Conservation (phyloP, 192 early-diverging fungal species). For the Coemansia brasiliensis region DNA sequence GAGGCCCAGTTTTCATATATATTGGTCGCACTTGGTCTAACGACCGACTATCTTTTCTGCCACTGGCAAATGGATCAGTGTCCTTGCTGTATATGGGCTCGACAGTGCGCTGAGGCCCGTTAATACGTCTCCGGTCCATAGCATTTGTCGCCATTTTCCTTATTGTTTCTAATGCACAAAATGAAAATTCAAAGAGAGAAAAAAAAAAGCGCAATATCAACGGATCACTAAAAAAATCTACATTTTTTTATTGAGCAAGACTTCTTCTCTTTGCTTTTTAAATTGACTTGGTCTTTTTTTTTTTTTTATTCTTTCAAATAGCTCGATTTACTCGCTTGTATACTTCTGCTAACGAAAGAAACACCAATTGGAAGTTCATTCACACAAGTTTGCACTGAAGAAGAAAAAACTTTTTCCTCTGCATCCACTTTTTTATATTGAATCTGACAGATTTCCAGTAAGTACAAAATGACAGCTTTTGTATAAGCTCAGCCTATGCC, state of each 20-base stretch:
- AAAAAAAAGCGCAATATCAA: not conserved
- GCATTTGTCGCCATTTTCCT: constrained; percentile 34
- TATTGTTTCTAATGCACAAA: not conserved
- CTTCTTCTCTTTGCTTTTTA: not conserved
- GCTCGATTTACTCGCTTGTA: too few relatives aligned
- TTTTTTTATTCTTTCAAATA: too few relatives aligned
- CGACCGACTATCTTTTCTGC: constrained; percentile 29
- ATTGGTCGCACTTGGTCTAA: constrained; percentile 46
- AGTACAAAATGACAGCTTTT: too few relatives aligned
- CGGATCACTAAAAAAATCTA: not conserved
- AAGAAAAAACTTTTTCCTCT: too few relatives aligned
- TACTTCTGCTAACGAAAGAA: too few relatives aligned
- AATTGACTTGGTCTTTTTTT: constrained; percentile 14
- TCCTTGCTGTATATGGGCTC: constrained; percentile 40
- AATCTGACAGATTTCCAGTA: constrained; percentile 1
- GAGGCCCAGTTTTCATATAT: constrained; percentile 44
- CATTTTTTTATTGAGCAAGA: not conserved
- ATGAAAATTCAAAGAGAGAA: not conserved
- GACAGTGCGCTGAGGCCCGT: constrained; percentile 50
- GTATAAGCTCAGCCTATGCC: too few relatives aligned
- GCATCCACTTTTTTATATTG: not conserved
- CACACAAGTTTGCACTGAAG: too few relatives aligned
- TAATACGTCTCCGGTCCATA: constrained; percentile 46
- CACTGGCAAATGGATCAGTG: constrained; percentile 14
- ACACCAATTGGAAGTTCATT: too few relatives aligned